Percentiles rank a stretch among this genome's conserved stretches.
phyloP scores from a whole-genome alignment of 2,329 filamentous ascomycete species.

The Penicillium sp. region DNA sequence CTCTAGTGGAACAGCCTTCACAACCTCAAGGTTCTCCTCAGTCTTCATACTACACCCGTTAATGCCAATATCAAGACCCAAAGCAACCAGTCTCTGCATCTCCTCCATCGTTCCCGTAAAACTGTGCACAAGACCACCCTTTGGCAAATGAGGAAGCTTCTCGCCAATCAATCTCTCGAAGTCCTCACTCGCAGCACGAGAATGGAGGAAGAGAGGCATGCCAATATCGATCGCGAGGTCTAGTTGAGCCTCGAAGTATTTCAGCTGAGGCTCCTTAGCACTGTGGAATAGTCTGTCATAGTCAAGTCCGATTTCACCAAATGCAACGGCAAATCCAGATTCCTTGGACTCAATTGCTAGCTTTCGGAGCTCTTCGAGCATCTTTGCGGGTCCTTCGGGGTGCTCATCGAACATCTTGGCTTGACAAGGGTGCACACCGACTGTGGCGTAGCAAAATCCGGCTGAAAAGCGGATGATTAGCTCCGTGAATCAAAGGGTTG shows the following conservation, averaged over 20 bases:
- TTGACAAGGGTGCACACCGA: constrained; percentile 91
- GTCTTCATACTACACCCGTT: constrained; percentile 98
- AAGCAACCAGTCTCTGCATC: constrained; percentile 73
- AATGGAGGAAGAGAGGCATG: constrained; percentile 89
- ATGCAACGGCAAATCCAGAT: constrained; percentile 67
- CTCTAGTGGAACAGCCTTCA: constrained; percentile 74
- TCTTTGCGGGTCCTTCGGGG: constrained; percentile 43
- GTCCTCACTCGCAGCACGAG: constrained; percentile 79
- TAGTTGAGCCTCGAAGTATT: constrained; percentile 82
- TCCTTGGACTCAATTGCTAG: constrained; percentile 63
- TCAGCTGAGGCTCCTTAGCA: constrained; percentile 73
- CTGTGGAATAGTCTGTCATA: constrained; percentile 89
- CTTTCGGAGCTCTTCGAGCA: constrained; percentile 59
- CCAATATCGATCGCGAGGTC: constrained; percentile 74
- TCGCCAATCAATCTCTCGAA: constrained; percentile 72
- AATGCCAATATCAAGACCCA: constrained; percentile 88
- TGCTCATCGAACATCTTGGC: constrained; percentile 72
- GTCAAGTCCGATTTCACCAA: constrained; percentile 94
- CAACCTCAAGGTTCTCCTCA: constrained; percentile 82
- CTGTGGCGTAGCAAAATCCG: constrained; percentile 80
- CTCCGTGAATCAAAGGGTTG: background rate
- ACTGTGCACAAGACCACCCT: constrained; percentile 83
- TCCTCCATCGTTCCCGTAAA: constrained; percentile 89
- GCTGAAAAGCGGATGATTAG: constrained; percentile 49
- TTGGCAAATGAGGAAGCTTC: constrained; percentile 65